Conservation (phyloP, 192 early-diverging fungal genomes). For the Entophlyctis luteolus region DNA sequence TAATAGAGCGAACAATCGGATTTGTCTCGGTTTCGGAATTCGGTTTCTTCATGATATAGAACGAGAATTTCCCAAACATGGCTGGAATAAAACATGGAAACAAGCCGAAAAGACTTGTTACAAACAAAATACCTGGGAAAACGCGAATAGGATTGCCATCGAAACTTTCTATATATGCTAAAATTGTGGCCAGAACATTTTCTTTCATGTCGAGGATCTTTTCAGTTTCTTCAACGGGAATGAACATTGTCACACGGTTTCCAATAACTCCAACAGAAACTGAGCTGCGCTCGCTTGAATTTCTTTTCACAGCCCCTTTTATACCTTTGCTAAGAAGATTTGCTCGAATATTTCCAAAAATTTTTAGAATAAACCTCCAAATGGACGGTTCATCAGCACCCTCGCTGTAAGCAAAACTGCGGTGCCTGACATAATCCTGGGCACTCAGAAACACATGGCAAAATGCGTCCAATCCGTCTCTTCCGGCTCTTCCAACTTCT, state of each 20-base stretch:
- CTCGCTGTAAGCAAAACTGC: constrained; percentile 34
- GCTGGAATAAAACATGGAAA: neutral
- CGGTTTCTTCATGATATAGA: constrained; percentile 16
- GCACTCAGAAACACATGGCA: constrained; percentile 37
- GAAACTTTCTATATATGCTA: constrained; percentile 31
- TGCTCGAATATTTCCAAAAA: constrained; percentile 15
- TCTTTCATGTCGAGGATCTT: constrained; percentile 36
- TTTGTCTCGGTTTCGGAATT: constrained; percentile 13
- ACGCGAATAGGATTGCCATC: constrained; percentile 9
- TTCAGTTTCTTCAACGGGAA: constrained; percentile 29
- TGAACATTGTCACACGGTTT: constrained; percentile 2
- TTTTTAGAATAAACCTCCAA: constrained; percentile 22
- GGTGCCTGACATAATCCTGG: constrained; percentile 41
- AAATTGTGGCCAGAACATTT: constrained; percentile 26
- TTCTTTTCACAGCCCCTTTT: neutral
- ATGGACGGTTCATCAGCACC: constrained; percentile 20
- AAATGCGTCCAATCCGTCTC: constrained; percentile 33
- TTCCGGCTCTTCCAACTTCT: constrained; percentile 46
- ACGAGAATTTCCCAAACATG: neutral
- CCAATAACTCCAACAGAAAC: constrained; percentile 2
- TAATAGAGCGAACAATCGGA: neutral
- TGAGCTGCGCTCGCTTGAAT: neutral
- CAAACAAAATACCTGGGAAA: constrained; percentile 18
- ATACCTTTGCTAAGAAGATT: constrained; percentile 7
- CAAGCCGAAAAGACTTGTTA: neutral